Evolutionary conservation across 768 basidiomycete species (phyloP).

Genomic region (Tulasnella sp.): DNA sequence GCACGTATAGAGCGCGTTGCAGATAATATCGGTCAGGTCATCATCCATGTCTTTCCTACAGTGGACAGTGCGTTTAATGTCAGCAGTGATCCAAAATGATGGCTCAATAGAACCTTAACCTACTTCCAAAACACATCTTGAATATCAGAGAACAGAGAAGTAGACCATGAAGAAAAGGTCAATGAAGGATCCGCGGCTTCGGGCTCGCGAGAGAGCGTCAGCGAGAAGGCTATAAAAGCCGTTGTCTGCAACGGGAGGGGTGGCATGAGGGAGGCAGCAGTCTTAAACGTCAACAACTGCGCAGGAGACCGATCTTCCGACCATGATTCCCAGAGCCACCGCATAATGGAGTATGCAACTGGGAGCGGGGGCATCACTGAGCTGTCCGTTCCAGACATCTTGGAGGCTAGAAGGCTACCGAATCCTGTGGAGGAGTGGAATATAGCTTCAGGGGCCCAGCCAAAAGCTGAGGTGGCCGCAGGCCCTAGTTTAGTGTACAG

Average conservation of each 20-base stretch:
- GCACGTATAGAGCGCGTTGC: not conserved
- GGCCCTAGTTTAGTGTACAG: not conserved
- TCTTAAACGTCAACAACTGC: not conserved
- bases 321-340: not conserved
- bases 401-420: not conserved
- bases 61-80: too few relatives aligned
- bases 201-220: not conserved
- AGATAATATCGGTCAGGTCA: not conserved
- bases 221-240: not conserved
- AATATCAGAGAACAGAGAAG: not conserved
- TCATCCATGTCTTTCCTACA: not conserved
- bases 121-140: not conserved
- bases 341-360: not conserved
- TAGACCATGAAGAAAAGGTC: not conserved
- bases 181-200: not conserved
- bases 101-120: not conserved
- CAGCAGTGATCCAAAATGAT: not conserved
- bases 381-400: not conserved
- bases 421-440: not conserved
- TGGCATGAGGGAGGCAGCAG: not conserved
- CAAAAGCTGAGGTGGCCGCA: not conserved
- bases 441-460: not conserved
- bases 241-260: not conserved
- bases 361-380: not conserved
- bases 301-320: not conserved